Conservation (phyloP, 2,329 filamentous ascomycete species). For the Cladosporium sp. region DNA sequence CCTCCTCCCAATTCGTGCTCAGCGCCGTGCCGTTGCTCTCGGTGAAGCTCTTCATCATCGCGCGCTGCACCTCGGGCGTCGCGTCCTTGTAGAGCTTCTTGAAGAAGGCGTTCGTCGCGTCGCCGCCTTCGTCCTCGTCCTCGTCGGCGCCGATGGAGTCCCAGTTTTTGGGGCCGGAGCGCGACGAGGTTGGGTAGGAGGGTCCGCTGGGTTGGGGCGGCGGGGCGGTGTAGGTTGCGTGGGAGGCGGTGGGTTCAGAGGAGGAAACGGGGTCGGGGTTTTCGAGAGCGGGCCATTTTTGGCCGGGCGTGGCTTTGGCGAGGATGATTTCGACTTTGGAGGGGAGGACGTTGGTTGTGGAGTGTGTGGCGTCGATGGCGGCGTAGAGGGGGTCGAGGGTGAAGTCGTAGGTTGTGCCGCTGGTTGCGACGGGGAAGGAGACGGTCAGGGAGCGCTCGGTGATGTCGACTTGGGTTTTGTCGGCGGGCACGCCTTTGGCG, state of each 20-base stretch:
- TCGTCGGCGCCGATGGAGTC: conserved; percentile 61
- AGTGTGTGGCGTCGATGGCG: conserved; percentile 55
- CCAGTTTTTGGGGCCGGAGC: conserved; percentile 82
- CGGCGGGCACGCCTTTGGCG: conserved; percentile 57
- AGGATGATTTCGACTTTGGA: conserved; percentile 76
- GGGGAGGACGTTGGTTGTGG: conserved; percentile 59
- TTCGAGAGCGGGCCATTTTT: conserved; percentile 63
- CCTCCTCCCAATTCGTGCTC: conserved; percentile 87
- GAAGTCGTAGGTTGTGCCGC: conserved; percentile 53
- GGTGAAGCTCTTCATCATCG: conserved; percentile 95
- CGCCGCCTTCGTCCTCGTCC: conserved; percentile 49
- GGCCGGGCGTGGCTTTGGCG: conserved; percentile 57
- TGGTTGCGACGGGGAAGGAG: conserved; percentile 49
- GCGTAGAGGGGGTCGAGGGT: conserved; percentile 62
- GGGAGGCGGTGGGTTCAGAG: conserved; percentile 11
- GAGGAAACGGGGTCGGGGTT: conserved; percentile 29
- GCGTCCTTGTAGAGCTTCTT: conserved; percentile 77
- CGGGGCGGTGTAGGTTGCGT: conserved; percentile 16
- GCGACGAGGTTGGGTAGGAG: conserved; percentile 80
- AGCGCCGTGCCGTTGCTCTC: conserved; percentile 91
- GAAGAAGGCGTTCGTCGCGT: conserved; percentile 77
- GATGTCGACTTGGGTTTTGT: conserved; percentile 49
- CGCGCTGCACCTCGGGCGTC: conserved; percentile 72
- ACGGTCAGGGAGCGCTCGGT: conserved; percentile 44
- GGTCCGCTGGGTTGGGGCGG: conserved; percentile 37